A percentile compares a stretch with the other conserved stretches of the same genome.
Conservation (phyloP, 179 eudicot species). For the Pouteria campechiana region DNA sequence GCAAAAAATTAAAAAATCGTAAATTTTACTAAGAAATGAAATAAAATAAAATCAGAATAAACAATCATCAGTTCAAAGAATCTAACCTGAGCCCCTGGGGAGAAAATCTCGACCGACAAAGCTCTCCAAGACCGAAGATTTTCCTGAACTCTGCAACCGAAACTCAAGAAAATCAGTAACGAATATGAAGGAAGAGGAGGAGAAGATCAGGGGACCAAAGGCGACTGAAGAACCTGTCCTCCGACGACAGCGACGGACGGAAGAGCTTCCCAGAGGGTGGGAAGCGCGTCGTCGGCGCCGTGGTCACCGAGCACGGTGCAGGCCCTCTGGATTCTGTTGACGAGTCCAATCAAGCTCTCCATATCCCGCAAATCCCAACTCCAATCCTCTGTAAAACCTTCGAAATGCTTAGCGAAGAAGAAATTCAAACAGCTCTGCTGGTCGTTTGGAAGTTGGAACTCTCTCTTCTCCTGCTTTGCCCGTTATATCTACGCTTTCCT, state of each 20-base stretch:
- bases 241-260: conserved; percentile 57
- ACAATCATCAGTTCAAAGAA: background rate
- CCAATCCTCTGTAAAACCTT: too few species aligned
- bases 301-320: conserved; percentile 29
- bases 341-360: conserved; percentile 32
- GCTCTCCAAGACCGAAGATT: conserved; percentile 72
- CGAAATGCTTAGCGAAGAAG: too few species aligned
- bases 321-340: conserved; percentile 27
- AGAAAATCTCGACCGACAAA: conserved; percentile 79
- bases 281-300: conserved; percentile 18
- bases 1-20: conserved; percentile 3
- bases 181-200: background rate
- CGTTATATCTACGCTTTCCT: too few species aligned
- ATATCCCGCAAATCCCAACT: too few species aligned
- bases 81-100: conserved; percentile 64
- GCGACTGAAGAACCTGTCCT: conserved; percentile 32
- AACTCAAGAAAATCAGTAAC: background rate
- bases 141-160: conserved; percentile 53
- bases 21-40: background rate
- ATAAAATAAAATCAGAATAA: background rate
- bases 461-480: too few species aligned
- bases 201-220: background rate
- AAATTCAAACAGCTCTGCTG: too few species aligned
- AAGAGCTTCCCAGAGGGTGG: conserved; percentile 36
- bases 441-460: too few species aligned